phyloP scores from a whole-genome alignment of 2,329 filamentous ascomycete genomes.

The Exophiala mesophila region DNA sequence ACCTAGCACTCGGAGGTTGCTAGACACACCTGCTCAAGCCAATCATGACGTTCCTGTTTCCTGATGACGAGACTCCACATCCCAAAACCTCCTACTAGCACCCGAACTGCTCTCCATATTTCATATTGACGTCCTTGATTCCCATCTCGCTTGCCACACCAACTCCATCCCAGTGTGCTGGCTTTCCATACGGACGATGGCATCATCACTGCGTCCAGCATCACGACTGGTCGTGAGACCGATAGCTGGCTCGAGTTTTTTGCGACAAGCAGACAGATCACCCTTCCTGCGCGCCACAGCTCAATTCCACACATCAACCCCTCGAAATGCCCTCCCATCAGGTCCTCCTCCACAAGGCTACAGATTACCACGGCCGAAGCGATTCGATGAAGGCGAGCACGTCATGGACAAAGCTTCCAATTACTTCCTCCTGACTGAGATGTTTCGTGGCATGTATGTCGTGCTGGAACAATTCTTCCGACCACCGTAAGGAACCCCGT shows the following conservation, averaged over 20 bases:
- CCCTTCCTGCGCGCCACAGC: slow-evolving; percentile 44
- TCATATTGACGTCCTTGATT: slow-evolving; percentile 33
- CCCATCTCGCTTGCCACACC: slow-evolving; percentile 21
- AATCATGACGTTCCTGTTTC: slow-evolving; percentile 15
- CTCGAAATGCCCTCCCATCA: slow-evolving; percentile 58
- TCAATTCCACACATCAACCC: slow-evolving; percentile 62
- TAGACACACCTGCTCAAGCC: too few relatives aligned
- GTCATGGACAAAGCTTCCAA: slow-evolving; percentile 79
- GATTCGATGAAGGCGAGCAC: slow-evolving; percentile 79
- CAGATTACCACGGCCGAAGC: slow-evolving; percentile 65
- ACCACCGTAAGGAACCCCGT: slow-evolving; percentile 69
- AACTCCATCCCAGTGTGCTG: slow-evolving; percentile 20
- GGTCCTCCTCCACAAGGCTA: slow-evolving; percentile 78
- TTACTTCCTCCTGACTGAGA: slow-evolving; percentile 93
- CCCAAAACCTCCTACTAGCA: slow-evolving; percentile 1
- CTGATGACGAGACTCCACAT: slow-evolving; percentile 3
- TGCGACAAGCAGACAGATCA: slow-evolving; percentile 29
- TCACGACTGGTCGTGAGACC: slow-evolving; percentile 42
- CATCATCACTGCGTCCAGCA: slow-evolving; percentile 39
- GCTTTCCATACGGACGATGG: slow-evolving; percentile 34
- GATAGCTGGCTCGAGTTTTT: slow-evolving; percentile 30
- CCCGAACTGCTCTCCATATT: slow-evolving; percentile 26
- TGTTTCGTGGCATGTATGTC: slow-evolving; percentile 97
- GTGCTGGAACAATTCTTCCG: slow-evolving; percentile 97
- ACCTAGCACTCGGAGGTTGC: too few relatives aligned